phyloP scores from a whole-genome alignment of 2,329 filamentous ascomycete genomes.

The Emergomyces africanus region DNA sequence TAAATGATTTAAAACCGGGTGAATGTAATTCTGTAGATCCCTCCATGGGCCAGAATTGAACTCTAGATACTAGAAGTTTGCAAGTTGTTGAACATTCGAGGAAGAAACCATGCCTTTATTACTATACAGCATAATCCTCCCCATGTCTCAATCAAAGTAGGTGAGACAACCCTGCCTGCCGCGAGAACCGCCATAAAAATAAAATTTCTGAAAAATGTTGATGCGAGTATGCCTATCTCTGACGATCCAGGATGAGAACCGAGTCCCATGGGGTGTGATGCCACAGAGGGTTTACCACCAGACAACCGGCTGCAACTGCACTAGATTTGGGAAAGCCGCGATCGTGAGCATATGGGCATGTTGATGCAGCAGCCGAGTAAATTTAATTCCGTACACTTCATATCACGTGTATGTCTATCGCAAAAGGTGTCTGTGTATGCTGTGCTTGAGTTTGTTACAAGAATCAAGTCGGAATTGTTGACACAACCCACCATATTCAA shows the following conservation, averaged over 20 bases:
- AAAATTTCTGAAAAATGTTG: not conserved
- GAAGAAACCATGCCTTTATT: not conserved
- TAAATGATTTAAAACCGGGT: not conserved
- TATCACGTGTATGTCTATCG: not conserved
- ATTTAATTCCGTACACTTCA: not conserved
- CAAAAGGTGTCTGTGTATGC: not conserved
- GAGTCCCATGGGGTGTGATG: not conserved
- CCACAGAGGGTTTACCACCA: not conserved
- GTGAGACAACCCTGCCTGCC: not conserved
- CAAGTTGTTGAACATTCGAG: not conserved
- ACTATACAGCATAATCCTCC: not conserved
- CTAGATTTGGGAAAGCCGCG: not conserved
- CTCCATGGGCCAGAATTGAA: not conserved
- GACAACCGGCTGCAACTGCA: not conserved
- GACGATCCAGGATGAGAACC: not conserved
- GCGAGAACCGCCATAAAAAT: not conserved
- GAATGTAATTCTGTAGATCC: not conserved
- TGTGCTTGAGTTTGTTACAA: not conserved
- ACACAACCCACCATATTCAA: not conserved
- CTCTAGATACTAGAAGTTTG: not conserved
- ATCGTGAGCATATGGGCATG: not conserved
- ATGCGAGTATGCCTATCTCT: not conserved
- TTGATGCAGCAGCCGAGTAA: too few species aligned
- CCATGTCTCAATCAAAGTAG: not conserved
- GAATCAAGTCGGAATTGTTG: not conserved